These are phyloP conservation scores for Rhypophila decipiens DNA, from an alignment of 495 filamentous ascomycete species.

Conservation along the genomic window DNA sequence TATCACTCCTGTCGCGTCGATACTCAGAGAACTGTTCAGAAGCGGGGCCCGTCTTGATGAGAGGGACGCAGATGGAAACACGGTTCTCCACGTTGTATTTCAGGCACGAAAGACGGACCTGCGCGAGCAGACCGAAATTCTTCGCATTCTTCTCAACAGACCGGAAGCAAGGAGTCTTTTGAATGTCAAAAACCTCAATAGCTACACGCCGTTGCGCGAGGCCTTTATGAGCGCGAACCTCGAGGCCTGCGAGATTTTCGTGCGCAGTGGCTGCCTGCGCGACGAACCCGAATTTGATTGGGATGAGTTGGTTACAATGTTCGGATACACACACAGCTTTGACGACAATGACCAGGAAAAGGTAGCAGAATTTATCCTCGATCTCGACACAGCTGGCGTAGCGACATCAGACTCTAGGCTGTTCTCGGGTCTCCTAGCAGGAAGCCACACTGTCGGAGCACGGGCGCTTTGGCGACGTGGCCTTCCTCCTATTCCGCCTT, in stretches of 20 bases:
- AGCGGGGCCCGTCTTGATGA: constrained; percentile 17
- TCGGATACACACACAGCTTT: constrained; percentile 1
- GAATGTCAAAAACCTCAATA: constrained; percentile 3
- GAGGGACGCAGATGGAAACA: constrained; percentile 12
- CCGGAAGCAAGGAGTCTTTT: constrained; percentile 8
- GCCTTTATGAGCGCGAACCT: constrained; percentile 10
- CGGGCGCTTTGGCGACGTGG: constrained; percentile 8
- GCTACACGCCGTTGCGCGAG: constrained; percentile 9
- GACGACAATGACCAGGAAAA: no score
- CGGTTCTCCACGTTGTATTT: constrained; percentile 21
- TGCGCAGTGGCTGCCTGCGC: constrained; percentile 14
- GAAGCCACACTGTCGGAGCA: constrained; percentile 4
- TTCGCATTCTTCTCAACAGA: constrained; percentile 17
- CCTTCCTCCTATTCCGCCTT: constrained; percentile 2
- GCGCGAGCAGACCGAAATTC: constrained; percentile 2
- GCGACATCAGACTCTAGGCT: constrained; percentile 6
- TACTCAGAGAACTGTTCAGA: constrained; percentile 9
- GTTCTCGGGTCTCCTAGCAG: constrained; percentile 6
- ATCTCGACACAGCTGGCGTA: constrained; percentile 9
- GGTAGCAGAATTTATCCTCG: constrained; percentile 14
- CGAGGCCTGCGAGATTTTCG: constrained; percentile 17
- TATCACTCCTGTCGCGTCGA: constrained; percentile 8
- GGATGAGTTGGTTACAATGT: constrained; percentile 4
- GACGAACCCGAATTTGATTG: not conserved
- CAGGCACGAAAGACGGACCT: constrained; percentile 4